A percentile compares a stretch with the other conserved stretches of the same genome.
These are phyloP conservation scores for Fusarium continuum DNA, from an alignment of 2,329 filamentous ascomycete genomes.

Conservation along the genomic window DNA sequence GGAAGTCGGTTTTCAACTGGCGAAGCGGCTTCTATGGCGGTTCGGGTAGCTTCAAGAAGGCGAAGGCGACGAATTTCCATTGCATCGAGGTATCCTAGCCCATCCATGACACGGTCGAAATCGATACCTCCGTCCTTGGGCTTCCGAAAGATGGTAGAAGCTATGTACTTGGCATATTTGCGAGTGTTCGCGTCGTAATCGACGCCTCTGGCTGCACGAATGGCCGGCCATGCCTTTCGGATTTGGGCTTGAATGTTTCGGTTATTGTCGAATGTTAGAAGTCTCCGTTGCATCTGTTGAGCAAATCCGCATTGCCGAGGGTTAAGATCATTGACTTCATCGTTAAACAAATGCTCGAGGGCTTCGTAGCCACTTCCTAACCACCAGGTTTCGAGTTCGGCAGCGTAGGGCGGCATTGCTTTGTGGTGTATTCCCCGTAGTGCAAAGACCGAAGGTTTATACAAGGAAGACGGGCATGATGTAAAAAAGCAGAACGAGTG, in stretches of 20 bases:
- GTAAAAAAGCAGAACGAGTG: background rate
- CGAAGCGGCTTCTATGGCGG: conserved; percentile 15
- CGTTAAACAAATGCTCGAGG: conserved; percentile 42
- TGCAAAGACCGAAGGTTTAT: background rate
- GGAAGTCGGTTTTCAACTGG: conserved; percentile 19
- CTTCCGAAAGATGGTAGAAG: conserved; percentile 42
- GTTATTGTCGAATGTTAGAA: conserved; percentile 48
- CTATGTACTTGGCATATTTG: conserved; percentile 40
- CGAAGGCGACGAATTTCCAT: conserved; percentile 47
- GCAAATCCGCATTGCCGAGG: conserved; percentile 48
- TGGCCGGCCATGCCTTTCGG: conserved; percentile 25
- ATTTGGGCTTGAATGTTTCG: conserved; percentile 30
- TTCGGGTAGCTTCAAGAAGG: conserved; percentile 39
- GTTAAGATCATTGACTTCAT: conserved; percentile 17
- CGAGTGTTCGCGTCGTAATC: conserved; percentile 43
- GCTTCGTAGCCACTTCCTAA: conserved; percentile 39
- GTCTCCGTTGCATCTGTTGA: conserved; percentile 43
- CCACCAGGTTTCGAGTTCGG: conserved; percentile 50
- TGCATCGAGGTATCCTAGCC: conserved; percentile 46
- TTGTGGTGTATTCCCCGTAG: background rate
- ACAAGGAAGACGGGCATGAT: background rate
- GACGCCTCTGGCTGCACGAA: conserved; percentile 22
- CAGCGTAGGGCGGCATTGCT: conserved; percentile 45
- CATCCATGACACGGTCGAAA: conserved; percentile 41
- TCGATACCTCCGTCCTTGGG: conserved; percentile 44